These are phyloP conservation scores for Pythium phragmitis DNA, from an alignment of 352 stramenopile species.

Conservation along the genomic window DNA sequence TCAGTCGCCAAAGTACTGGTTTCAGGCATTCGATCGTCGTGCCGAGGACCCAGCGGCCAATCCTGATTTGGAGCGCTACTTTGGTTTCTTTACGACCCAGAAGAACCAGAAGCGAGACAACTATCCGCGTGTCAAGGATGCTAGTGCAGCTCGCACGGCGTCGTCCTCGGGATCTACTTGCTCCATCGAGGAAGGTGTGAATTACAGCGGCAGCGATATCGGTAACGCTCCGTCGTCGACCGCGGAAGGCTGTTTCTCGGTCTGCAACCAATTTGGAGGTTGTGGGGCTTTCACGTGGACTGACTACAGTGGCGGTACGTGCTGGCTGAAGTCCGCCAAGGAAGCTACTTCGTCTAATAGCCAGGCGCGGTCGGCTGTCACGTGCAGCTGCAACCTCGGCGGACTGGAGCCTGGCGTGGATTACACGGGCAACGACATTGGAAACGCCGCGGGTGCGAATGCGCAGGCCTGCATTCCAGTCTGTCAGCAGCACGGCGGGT, in stretches of 20 bases:
- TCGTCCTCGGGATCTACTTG: no score
- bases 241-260: no score
- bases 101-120: conserved; percentile 22
- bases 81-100: conserved; percentile 33
- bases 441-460: not conserved
- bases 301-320: no score
- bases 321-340: no score
- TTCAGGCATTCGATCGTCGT: conserved; percentile 37
- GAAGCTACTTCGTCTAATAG: no score
- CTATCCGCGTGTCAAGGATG: conserved; percentile 13
- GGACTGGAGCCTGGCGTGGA: conserved; percentile 3
- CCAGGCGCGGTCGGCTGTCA: not conserved
- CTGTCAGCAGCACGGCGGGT: conserved; percentile 13
- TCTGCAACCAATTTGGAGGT: no score
- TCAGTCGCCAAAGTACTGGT: conserved; percentile 37
- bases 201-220: no score
- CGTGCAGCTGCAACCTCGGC: conserved; percentile 10
- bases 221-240: no score
- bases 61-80: conserved; percentile 29
- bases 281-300: no score
- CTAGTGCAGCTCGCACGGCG: no score
- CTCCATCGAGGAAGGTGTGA: no score
- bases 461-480: conserved; percentile 9
- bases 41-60: conserved; percentile 17
- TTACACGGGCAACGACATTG: conserved; percentile 17